Base-by-base conservation (phyloP, 169 alveolate genomes). In the Cryptosporidium ryanae region DNA sequence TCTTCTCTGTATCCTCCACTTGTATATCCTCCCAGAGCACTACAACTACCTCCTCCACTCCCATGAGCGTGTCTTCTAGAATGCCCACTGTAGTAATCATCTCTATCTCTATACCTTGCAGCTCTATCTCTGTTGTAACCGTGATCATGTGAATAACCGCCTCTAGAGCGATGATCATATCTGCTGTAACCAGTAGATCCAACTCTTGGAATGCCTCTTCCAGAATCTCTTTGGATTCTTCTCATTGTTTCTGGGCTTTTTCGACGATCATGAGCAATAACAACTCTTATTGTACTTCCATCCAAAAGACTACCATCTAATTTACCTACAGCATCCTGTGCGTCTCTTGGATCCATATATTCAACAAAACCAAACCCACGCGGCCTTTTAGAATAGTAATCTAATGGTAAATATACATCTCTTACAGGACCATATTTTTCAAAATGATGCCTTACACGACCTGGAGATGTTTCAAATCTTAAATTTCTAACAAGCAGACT, bases 301-400 rank as follows among this genome's bases (percentile, higher is more conserved):
- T 94, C 96, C 32, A 96, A 83, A 44, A 91, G 82, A 27, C 94
- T 89, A 23, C 94, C 93, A 82, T 96, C 98, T 82, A 95, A 91
- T 82, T 90, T 91, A 68, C 90, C 93, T 25, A 96, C 91, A 13
- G 98, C 98, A 46, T 93, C 96, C 52, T 92, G 82, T 38, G 97
- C 98, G 44, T 91, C 96, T 66, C 91, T 90, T 38, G 94, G 94
- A 21, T 95, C 95, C 82, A 82, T 91, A 81, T 92, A 96, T 82
- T 96, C 98, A 4, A 96, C 96, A 64, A 96, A 96, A 1, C 98
- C 98, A 59, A 95, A 96, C 10, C 98, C 98, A 48, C 98, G 90
- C 1, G 98, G 98, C 82, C 91, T 92, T 70, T 91, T 91, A 29
- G 96, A 92, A 89, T 96, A 94, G 89, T 93, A 96, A 64, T 96